These are phyloP conservation scores for Polyporus arcularius DNA, from an alignment of 768 basidiomycete genomes.

Conservation along the genomic window DNA sequence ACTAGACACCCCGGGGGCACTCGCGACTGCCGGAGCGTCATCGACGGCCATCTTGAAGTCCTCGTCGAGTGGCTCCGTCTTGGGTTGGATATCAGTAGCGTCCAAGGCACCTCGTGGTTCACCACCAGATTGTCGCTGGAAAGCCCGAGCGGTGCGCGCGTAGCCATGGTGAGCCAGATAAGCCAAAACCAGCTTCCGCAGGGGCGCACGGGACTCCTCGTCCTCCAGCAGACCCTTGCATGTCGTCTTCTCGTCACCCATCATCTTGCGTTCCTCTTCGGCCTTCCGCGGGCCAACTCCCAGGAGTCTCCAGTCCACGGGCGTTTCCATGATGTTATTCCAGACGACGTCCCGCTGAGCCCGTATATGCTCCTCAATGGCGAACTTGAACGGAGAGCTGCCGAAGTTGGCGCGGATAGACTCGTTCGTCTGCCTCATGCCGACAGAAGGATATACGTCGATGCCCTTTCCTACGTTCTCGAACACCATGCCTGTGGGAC, in stretches of 20 bases:
- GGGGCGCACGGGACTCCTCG: conserved; percentile 57
- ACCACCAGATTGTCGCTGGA: conserved; percentile 52
- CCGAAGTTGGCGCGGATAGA: conserved; percentile 87
- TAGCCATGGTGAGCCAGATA: conserved; percentile 89
- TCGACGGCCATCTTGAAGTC: conserved; percentile 20
- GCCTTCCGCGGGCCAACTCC: conserved; percentile 24
- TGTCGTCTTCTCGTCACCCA: conserved; percentile 3
- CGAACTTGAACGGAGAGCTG: conserved; percentile 80
- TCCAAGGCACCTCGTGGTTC: conserved; percentile 4
- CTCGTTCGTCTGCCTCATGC: conserved; percentile 80
- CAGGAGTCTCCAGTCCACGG: conserved; percentile 47
- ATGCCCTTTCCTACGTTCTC: conserved; percentile 64
- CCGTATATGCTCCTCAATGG: conserved; percentile 86
- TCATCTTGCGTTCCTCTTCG: conserved; percentile 8
- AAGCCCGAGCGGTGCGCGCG: conserved; percentile 65
- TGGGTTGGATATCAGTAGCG: not conserved
- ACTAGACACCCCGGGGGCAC: not conserved
- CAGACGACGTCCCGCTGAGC: conserved; percentile 67
- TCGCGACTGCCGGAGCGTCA: conserved; percentile 7
- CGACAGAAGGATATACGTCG: conserved; percentile 80
- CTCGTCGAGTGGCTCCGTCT: conserved; percentile 14
- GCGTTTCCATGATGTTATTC: conserved; percentile 62
- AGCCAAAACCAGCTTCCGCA: conserved; percentile 73
- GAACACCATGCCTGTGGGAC: conserved; percentile 59
- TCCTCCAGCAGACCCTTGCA: conserved; percentile 19